Evolutionary conservation across 2,329 filamentous ascomycete species (phyloP).

Genomic region (Blumeriella jaapii): DNA sequence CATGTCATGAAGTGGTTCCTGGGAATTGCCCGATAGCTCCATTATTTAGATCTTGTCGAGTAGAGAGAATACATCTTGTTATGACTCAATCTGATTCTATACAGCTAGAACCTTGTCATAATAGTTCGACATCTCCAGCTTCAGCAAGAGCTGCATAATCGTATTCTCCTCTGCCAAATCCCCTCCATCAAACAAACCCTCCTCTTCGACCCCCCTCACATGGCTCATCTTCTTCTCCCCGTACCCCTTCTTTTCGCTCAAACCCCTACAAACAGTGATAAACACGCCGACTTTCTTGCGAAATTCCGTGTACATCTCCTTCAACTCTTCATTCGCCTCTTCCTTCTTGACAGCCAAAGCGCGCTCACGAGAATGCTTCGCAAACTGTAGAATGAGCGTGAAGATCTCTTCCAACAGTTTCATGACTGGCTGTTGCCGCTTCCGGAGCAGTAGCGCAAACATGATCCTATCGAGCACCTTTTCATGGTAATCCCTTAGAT

Average conservation of each 20-base stretch:
- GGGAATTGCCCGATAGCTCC: too few relatives aligned
- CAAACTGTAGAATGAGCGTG: slow-evolving; percentile 57
- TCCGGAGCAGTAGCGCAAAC: slow-evolving; percentile 59
- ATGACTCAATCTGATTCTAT: too few relatives aligned
- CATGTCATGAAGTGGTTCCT: too few relatives aligned
- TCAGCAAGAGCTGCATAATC: slow-evolving; percentile 55
- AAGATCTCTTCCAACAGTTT: slow-evolving; percentile 70
- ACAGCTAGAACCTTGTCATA: slow-evolving; percentile 32
- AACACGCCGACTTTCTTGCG: slow-evolving; percentile 64
- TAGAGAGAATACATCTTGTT: too few relatives aligned
- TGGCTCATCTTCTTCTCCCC: slow-evolving; percentile 23
- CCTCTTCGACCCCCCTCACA: slow-evolving; percentile 20
- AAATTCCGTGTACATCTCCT: slow-evolving; percentile 51
- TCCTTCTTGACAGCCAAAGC: slow-evolving; percentile 27
- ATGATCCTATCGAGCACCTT: slow-evolving; percentile 64
- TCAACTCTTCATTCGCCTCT: slow-evolving; percentile 29
- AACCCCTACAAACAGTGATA: slow-evolving; percentile 56
- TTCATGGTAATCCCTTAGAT: slow-evolving; percentile 59
- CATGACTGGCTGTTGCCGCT: slow-evolving; percentile 62
- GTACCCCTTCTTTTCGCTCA: slow-evolving; percentile 48
- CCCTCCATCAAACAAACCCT: slow-evolving; percentile 29
- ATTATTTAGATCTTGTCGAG: too few relatives aligned
- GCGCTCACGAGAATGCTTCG: slow-evolving; percentile 37
- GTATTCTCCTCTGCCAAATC: slow-evolving; percentile 40
- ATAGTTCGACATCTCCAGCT: slow-evolving; percentile 60